Base-by-base conservation (phyloP, 2,329 filamentous ascomycete genomes). In the Colletotrichum tofieldiae region DNA sequence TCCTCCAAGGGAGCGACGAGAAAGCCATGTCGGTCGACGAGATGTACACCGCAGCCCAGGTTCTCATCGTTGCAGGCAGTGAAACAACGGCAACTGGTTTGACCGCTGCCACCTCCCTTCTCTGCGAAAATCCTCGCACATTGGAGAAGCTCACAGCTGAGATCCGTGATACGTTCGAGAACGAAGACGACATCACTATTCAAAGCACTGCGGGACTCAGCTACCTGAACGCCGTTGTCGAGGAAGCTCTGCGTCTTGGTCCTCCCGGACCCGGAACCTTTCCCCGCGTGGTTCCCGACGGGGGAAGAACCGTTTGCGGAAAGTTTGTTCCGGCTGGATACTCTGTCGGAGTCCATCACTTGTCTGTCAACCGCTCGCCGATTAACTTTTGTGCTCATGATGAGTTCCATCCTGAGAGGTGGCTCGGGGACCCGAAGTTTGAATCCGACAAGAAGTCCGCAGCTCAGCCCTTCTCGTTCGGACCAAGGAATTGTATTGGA, bases 401-500 rank as follows among this genome's bases (percentile, higher is more conserved):
- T 1, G 39, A 32, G 1, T 73, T 70, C 39, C 55, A 56, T 7
- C 70, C 70, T 7, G 70, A 73, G 41, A 52, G 70, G 9, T 73
- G 70, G 70, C 55, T 73, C 3, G 70, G 67, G 1, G 60, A 73
- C 41, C 52, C 49, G 5, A n/a, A 61, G 16, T 73, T 65, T 16
- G 66, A 65, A 20, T 73, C 70, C 14, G 70, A 89, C 73, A 82
- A 80, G 43, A 79, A 79, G 54, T 82, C 83, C 0, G 82, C 81
- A 1, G 80, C 86, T 60, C 84, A 88, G 76, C 84, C 87, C 0
- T 88, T 89, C 69, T 82, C 82, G 2, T 63, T 85, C 3, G 86
- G 87, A 0, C 83, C 87, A 7, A 78, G 87, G 2, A 86, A 87
- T 56, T 89, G 87, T 70, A 80, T 89, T 32, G 87, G 87, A 2